Percentiles rank a stretch among this genome's conserved stretches.
Evolutionary conservation across 495 filamentous ascomycete genomes (phyloP).

Genomic region (Lepidopterella palustris): DNA sequence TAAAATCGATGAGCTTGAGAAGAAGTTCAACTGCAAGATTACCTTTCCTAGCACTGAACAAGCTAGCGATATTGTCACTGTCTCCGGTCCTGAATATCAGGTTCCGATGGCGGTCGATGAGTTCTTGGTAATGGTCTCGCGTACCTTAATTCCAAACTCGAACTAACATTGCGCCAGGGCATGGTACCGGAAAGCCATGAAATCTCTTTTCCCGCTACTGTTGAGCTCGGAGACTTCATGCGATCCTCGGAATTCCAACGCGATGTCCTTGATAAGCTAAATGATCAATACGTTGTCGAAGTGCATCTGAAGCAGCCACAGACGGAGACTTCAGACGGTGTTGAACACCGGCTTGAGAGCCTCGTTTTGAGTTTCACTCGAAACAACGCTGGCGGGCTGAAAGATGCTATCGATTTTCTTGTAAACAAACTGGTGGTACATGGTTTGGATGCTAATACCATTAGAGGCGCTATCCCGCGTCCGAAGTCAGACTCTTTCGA

Average conservation of each 20-base stretch:
- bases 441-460: constrained; percentile 73
- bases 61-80: constrained; percentile 90
- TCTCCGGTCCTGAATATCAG: constrained; percentile 95
- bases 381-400: constrained; percentile 91
- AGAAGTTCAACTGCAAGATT: constrained; percentile 98
- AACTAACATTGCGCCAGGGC: constrained; percentile 49
- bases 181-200: constrained; percentile 97
- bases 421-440: constrained; percentile 73
- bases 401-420: constrained; percentile 93
- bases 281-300: constrained; percentile 84
- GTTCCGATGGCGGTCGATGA: constrained; percentile 92
- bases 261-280: constrained; percentile 75
- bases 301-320: constrained; percentile 52
- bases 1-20: constrained; percentile 90
- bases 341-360: constrained; percentile 39
- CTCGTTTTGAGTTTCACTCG: constrained; percentile 76
- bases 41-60: constrained; percentile 94
- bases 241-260: constrained; percentile 67
- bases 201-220: constrained; percentile 68
- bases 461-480: constrained; percentile 88
- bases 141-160: neutral
- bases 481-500: constrained; percentile 99
- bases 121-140: constrained; percentile 59
- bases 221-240: constrained; percentile 69
- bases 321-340: constrained; percentile 29